Base-by-base conservation (phyloP, 2,329 filamentous ascomycete genomes). In the Scedosporium aurantiacum region DNA sequence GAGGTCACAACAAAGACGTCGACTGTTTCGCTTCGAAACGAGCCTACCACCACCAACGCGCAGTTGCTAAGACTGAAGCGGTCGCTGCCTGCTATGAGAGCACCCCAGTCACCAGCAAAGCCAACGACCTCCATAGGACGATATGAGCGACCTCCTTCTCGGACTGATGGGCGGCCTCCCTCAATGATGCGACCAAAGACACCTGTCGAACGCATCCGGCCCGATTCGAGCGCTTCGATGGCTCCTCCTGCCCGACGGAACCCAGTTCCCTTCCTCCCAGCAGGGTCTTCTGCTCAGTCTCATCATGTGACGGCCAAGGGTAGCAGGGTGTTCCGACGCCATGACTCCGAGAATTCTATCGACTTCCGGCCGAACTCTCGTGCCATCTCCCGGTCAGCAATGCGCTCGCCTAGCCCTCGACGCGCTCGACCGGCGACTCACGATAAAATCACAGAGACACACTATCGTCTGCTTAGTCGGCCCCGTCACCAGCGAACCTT, bases 281-380 rank as follows among this genome's bases (percentile, higher is more conserved):
- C 90, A 50, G 90, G 91, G 37, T 81, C 81, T 32, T 87, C 89
- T 21, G 21, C 10, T 12, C 83, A 83, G 70, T 90, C 89, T 10
- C 89, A 96, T 65, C 89, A 96, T 75, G 79, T 88, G 64, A 83
- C 82, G 57, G 79, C 89, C 50, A 96, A 91, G 74, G 79, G 76
- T 56, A 79, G 85, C 28, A 86, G 90, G 40, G 79, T 83, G 43
- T 86, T 92, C 70, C 85, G 91, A 55, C 89, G 93, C 54, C 86
- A 91, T 68, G 90, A 95, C 68, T 96, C 91, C 7, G 91, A 96
- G 60, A 83, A 84, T 63, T 80, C 78, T 27, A 76, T 81, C 28
- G 84, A 87, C 41, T 71, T 80, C 54, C 79, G 84, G 28, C 82
- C 84, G 3, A 72, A 73, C 41, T 87, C 84, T 8, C 78, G 84